Base-by-base conservation (phyloP, 208 protist genomes). In the Trypanosoma platydactyli region DNA sequence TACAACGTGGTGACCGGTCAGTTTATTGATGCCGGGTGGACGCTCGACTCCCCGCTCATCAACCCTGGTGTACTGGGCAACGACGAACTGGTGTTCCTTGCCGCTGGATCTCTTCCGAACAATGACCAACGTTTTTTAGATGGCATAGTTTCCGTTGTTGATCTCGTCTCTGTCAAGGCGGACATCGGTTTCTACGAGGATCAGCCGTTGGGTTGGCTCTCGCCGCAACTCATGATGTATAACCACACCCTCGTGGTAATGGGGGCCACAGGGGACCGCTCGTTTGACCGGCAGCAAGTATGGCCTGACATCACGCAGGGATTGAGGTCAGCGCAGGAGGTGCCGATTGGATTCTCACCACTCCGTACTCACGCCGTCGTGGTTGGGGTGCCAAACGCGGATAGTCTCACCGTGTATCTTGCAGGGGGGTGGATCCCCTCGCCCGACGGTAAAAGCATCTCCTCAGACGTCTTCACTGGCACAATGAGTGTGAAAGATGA, bases 21-120 rank as follows among this genome's bases (percentile, higher is more conserved):
- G 51, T 84, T 88, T 29, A 61, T 81, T 41, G 77, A 88, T 13
- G 69, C 64, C 4, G 77, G 71, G 41, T 78, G 78, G 74, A 51
- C 62, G 4, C 60, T 81, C 1, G 68, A 61, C 16, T 12, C 38
- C 16, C 49, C 65, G 1, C 46, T 77, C 38, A 64, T 73, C 55
- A 67, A 30, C 1, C 71, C 77, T 44, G 77, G 62, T 15, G 68
- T 80, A 1, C 35, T 75, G 7, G 64, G 58, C n/a, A 41, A 63
- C 49, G 76, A 55, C 51, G 62, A 64, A 18, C 48, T 83, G 9
- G 18, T 79, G 15, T 81, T 62, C 44, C 38, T 78, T 64, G 73
- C 53, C 11, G 67, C 67, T 50, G 67, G 73, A 22, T 58, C 13
- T 16, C 22, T 18, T 16, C 22, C 42, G 24, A 38, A 48, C 25